Evolutionary conservation across 176 grass and related monocot genomes (phyloP).

Genomic region (Oropetium thomaeum): DNA sequence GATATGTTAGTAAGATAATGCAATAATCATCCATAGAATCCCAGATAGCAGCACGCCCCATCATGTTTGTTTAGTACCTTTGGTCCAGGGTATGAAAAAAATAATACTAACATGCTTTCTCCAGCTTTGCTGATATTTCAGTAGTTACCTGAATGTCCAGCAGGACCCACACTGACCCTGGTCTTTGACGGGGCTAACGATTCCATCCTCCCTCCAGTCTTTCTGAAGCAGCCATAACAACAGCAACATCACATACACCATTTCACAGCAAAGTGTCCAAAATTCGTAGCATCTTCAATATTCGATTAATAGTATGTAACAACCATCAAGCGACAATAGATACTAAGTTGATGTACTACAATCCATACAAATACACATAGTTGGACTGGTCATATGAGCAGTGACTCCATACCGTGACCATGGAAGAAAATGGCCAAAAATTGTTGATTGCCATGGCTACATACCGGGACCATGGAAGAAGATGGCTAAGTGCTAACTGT

Average conservation of each 20-base stretch:
- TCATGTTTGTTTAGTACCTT: not conserved
- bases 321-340: not conserved
- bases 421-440: conserved; percentile 4
- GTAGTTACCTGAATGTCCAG: conserved; percentile 92
- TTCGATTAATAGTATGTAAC: not conserved
- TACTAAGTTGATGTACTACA: not conserved
- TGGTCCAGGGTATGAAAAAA: too few species aligned
- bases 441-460: not conserved
- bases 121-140: conserved; percentile 3
- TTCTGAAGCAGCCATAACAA: conserved; percentile 54
- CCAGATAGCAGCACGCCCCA: not conserved
- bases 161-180: conserved; percentile 84
- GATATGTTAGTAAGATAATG: conserved; percentile 4
- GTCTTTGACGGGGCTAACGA: conserved; percentile 91
- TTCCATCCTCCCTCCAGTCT: conserved; percentile 94
- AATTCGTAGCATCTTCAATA: not conserved
- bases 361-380: not conserved
- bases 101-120: too few species aligned
- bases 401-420: not conserved
- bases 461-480: too few species aligned
- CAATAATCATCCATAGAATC: not conserved
- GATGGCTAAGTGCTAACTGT: too few species aligned
- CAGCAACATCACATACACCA: not conserved
- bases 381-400: not conserved
- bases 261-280: not conserved